These are phyloP conservation scores for Fonsecaea erecta DNA, from an alignment of 2,329 filamentous ascomycete species.

Conservation along the genomic window DNA sequence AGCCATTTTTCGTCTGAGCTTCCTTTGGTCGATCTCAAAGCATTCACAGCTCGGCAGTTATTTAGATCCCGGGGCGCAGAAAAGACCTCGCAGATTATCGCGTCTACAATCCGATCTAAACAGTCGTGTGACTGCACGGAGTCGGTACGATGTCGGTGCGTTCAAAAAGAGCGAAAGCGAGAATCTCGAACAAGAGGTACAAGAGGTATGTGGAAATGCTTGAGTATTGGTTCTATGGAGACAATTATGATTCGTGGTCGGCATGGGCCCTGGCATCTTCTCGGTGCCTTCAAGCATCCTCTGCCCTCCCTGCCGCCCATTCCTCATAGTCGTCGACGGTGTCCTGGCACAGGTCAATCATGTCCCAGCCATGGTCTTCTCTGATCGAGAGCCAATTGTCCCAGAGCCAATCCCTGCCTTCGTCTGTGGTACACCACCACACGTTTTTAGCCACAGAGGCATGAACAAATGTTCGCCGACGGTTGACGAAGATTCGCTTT, in stretches of 20 bases:
- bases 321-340: not conserved
- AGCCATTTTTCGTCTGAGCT: constrained; percentile 11
- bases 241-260: not conserved
- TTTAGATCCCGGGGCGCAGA: constrained; percentile 3
- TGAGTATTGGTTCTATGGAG: not conserved
- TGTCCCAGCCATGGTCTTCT: not conserved
- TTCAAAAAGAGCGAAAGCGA: constrained; percentile 3
- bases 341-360: not conserved
- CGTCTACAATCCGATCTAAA: not conserved
- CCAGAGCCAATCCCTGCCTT: not conserved
- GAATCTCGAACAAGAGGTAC: not conserved
- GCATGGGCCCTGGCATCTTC: not conserved
- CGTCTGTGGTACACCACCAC: not conserved
- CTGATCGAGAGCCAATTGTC: not conserved
- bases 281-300: not conserved
- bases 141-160: constrained; percentile 5
- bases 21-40: constrained; percentile 3
- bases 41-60: not conserved
- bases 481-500: not conserved
- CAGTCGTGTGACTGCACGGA: constrained; percentile 5
- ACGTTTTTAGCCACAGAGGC: not conserved
- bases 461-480: not conserved
- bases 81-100: constrained; percentile 16
- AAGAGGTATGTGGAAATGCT: constrained; percentile 6
- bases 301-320: not conserved